phyloP scores from a whole-genome alignment of 1,284 basidiomycete species.

The Amylostereum chailletii region DNA sequence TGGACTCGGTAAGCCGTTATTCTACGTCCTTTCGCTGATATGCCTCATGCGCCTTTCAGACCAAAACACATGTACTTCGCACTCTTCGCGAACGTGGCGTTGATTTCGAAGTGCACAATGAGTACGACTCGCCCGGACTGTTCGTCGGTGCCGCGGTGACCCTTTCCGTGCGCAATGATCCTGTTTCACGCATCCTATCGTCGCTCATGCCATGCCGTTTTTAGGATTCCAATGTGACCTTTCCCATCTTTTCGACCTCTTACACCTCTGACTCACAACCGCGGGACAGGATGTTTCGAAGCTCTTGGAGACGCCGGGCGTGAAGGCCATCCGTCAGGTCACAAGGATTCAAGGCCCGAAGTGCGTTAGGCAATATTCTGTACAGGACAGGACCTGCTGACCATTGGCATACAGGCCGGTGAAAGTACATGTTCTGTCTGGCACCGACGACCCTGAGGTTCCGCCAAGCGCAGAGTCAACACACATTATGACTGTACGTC shows the following conservation, averaged over 20 bases:
- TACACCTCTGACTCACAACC: too few relatives aligned
- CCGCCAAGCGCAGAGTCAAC: slow-evolving; percentile 25
- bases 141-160: slow-evolving; percentile 36
- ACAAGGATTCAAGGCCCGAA: slow-evolving; percentile 17
- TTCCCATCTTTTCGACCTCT: too few relatives aligned
- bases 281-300: slow-evolving; percentile 15
- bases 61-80: slow-evolving; percentile 29
- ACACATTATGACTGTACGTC: slow-evolving; percentile 24
- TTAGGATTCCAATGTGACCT: too few relatives aligned
- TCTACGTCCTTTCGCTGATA: too few relatives aligned
- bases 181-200: background rate
- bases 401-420: slow-evolving; percentile 17
- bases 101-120: slow-evolving; percentile 27
- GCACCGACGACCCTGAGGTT: slow-evolving; percentile 25
- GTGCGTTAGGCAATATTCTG: slow-evolving; percentile 11
- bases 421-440: slow-evolving; percentile 18
- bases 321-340: slow-evolving; percentile 23
- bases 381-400: background rate
- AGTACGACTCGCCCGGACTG: slow-evolving; percentile 31
- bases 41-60: slow-evolving; percentile 8
- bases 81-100: slow-evolving; percentile 26
- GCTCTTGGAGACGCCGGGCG: slow-evolving; percentile 18
- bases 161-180: slow-evolving; percentile 17
- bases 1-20: slow-evolving; percentile 11
- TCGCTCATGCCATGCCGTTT: background rate